A percentile compares a stretch with the other conserved stretches of the same genome.
Conservation (phyloP, 2,329 filamentous ascomycete species). For the Aspergillus intermedius region DNA sequence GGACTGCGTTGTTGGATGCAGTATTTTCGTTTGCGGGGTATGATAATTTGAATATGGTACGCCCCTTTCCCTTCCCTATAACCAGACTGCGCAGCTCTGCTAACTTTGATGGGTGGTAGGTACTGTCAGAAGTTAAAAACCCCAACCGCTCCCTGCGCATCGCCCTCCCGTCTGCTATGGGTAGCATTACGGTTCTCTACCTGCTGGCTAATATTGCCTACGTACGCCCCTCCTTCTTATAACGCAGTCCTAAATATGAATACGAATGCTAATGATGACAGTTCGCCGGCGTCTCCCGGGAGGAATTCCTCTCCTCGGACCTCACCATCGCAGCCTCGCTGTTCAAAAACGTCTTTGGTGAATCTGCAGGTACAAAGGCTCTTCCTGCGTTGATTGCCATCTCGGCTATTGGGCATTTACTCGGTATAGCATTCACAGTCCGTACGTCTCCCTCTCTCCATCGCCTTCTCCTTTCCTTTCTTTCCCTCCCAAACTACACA, state of each 20-base stretch:
- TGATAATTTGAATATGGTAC: slow-evolving; percentile 12
- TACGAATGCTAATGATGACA: neutral
- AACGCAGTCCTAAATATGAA: too few species aligned
- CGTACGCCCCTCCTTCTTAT: slow-evolving; percentile 4
- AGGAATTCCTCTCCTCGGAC: slow-evolving; percentile 45
- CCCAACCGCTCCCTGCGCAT: slow-evolving; percentile 50
- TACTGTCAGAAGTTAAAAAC: slow-evolving; percentile 48
- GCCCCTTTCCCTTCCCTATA: neutral
- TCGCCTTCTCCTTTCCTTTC: too few species aligned
- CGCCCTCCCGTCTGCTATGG: slow-evolving; percentile 48
- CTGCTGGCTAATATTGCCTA: slow-evolving; percentile 52
- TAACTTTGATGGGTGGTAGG: slow-evolving; percentile 15
- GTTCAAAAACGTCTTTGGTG: slow-evolving; percentile 37
- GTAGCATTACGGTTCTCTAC: slow-evolving; percentile 45
- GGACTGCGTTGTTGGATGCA: slow-evolving; percentile 27
- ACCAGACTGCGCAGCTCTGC: neutral
- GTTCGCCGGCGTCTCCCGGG: slow-evolving; percentile 48
- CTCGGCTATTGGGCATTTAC: slow-evolving; percentile 18
- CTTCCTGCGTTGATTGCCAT: slow-evolving; percentile 16
- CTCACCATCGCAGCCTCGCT: slow-evolving; percentile 49
- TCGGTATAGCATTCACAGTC: slow-evolving; percentile 16
- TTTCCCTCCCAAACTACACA: too few species aligned
- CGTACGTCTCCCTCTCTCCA: slow-evolving; percentile 5
- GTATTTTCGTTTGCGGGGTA: slow-evolving; percentile 43
- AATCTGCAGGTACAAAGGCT: slow-evolving; percentile 21